Conservation (phyloP, 495 filamentous ascomycete species). For the Penicillium silybi region DNA sequence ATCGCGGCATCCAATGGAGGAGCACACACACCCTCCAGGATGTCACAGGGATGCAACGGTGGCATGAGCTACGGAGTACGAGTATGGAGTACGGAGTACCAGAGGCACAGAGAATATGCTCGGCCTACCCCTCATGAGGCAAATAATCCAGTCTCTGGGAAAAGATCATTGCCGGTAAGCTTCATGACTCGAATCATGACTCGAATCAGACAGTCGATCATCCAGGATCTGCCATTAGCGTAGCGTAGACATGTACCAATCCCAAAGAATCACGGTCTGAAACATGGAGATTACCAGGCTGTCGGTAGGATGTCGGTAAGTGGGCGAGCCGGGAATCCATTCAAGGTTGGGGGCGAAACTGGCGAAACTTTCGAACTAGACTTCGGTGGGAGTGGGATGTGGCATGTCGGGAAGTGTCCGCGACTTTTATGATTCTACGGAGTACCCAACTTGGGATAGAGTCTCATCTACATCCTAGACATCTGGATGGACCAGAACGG, state of each 20-base stretch:
- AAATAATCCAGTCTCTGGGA: not conserved
- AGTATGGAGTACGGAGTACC: no score
- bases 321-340: not conserved
- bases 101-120: not conserved
- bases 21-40: not conserved
- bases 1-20: conserved; percentile 2
- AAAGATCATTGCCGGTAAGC: not conserved
- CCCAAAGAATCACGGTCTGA: conserved; percentile 4
- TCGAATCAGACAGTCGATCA: conserved; percentile 9
- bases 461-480: no score
- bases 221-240: conserved; percentile 26
- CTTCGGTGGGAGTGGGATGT: no score
- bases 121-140: not conserved
- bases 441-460: no score
- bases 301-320: conserved; percentile 3
- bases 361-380: no score
- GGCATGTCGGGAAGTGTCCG: no score
- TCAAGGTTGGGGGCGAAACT: not conserved
- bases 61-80: conserved; percentile 22
- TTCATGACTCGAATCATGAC: not conserved
- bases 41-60: conserved; percentile 18
- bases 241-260: not conserved
- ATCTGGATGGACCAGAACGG: no score
- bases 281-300: no score
- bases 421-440: no score